A percentile compares a stretch with the other conserved stretches of the same genome.
phyloP scores from a whole-genome alignment of 2,329 filamentous ascomycete genomes.

The Coniella lustricola region DNA sequence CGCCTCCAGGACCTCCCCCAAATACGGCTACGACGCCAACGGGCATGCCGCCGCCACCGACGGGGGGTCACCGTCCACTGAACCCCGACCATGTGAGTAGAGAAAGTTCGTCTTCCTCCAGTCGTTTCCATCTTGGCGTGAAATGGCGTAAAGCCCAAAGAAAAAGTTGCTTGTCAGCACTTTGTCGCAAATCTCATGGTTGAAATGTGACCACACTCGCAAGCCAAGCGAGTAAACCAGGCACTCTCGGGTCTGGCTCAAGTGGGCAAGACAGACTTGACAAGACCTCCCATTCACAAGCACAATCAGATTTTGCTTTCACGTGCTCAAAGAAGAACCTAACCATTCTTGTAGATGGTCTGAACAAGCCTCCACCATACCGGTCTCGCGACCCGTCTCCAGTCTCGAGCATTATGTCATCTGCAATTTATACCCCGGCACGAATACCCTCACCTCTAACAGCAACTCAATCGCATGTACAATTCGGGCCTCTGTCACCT shows the following conservation, averaged over 20 bases:
- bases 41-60: conserved; percentile 18
- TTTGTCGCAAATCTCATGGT: background rate
- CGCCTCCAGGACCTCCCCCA: conserved; percentile 28
- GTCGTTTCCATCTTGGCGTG: conserved; percentile 4
- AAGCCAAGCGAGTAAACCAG: background rate
- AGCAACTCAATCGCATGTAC: conserved; percentile 12
- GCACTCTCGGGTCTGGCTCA: conserved; percentile 1
- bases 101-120: conserved; percentile 10
- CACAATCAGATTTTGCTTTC: background rate
- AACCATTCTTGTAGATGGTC: conserved; percentile 13
- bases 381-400: conserved; percentile 3
- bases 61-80: conserved; percentile 16
- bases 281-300: background rate
- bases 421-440: conserved; percentile 13
- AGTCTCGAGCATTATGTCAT: background rate
- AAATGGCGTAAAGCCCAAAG: background rate
- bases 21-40: conserved; percentile 20
- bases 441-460: conserved; percentile 33
- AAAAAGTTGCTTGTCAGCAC: too few species aligned
- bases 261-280: background rate
- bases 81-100: conserved; percentile 17
- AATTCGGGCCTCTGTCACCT: conserved; percentile 43
- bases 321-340: background rate
- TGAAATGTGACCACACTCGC: background rate
- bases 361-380: conserved; percentile 9